Evolutionary conservation across 805 yeast genomes (phyloP), one percentile per base, ranked within the genome.

Genomic region (Candida adriatica): DNA sequence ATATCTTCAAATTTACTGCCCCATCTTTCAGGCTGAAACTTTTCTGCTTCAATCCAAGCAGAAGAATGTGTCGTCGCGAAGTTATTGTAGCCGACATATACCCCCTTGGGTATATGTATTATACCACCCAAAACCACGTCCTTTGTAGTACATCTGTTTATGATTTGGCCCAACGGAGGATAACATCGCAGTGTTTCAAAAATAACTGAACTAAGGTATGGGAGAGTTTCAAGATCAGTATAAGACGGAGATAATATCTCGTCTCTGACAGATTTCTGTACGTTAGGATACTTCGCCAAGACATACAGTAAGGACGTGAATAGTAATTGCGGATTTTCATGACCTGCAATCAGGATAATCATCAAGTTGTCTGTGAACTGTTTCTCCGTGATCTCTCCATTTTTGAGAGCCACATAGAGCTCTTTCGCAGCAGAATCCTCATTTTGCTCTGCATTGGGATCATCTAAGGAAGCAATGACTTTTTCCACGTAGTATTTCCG

Each of bases 281-380:
- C 34, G 1, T 40, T 29, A 2, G 51, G 53, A 40, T 64, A 31
- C 36, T 72, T 73, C 2, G 69, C 71, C 17, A 74, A 42, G 10
- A 69, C 39, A 35, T 64, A 73, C 2, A 74, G 40, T 6, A 67
- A 43, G 0, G 76, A 68, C 1, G 69, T 61, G 38, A 73, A 42
- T 8, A 73, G 49, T 16, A 75, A 45, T 37, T 72, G 74, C 0
- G 81, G 81, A 38, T 75, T 75, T 42, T 75, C 81, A 48, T 75
- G 81, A 0, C 80, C 81, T 1, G 81, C 81, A 27, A 75, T 69
- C 44, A 74, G 49, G 4, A 72, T 56, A 13, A 75, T 73, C 7
- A 72, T 66, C 13, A 71, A 58, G 48, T 75, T 75, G 44, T 75
- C 80, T 3, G 59, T 50, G 32, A 72, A 60, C 41, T 74, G 79